Base-by-base conservation (phyloP, 2,329 filamentous ascomycete genomes). In the Lomentospora prolificans region DNA sequence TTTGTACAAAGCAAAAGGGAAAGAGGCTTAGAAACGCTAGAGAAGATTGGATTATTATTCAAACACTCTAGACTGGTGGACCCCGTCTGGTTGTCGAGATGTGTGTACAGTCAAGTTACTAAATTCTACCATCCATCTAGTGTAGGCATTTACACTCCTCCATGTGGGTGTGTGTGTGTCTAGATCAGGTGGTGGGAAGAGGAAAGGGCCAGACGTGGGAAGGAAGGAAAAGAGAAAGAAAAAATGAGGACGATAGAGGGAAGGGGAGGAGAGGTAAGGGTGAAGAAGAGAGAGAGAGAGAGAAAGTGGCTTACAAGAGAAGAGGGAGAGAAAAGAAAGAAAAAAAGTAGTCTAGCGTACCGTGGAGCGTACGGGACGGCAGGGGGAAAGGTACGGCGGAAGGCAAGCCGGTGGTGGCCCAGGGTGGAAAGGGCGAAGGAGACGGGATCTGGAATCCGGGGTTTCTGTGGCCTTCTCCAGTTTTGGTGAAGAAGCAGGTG, bases 401-500 rank as follows among this genome's bases (percentile, higher is more conserved):
- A 31, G n/a, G 50, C 25, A 28, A 51, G 27, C 30, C 27, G 25
- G 50, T n/a, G 12, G 25, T 30, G n/a, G n/a, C n/a, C 9, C 14
- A 33, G 19, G 50, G 12, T 19, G 6, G 41, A 41, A 50, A n/a
- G 52, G 28, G 46, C 28, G 17, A 55, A 44, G 19, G 17, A 12
- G 22, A 22, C 19, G 7, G 44, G 22, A 27, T 48, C 19, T 48
- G 22, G 44, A 48, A 48, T 22, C 22, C 44, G 17, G 44, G 44
- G 44, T 17, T 41, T 41, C 36, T 41, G 36, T 4, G 14, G 36
- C 9, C 36, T 41, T 28, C 19, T 22, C 50, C 57, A 50, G 56
- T 58, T 28, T 56, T 51, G 27, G 56, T 50, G 36, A 52, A 56
- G 19, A 57, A 27, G 22, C 54, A 51, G 4, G 36, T 39, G 36